Evolutionary conservation across 768 basidiomycete species (phyloP), one percentile per base, ranked within the genome.

Genomic region (Kwoniella bestiolae): DNA sequence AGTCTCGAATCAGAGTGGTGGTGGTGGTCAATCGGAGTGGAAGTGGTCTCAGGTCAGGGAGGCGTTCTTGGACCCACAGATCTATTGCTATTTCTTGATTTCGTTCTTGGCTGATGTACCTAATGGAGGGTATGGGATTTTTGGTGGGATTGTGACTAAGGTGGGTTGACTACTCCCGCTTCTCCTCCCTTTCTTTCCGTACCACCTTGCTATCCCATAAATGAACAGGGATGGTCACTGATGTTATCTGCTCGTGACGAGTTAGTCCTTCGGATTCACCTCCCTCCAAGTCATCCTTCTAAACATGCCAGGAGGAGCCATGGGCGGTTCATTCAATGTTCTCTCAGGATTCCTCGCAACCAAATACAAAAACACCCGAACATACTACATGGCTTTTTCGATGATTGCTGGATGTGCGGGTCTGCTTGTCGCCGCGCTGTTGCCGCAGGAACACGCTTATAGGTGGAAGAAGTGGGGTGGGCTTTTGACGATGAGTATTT

Each of bases 1-100:
- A 18, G 50, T 61, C n/a, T 51, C 51, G 55, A 74, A 74, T 63
- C 64, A 74, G 41, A 71, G 67, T 28, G 73, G 73, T 8, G 38
- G 38, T 14, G 38, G 38, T 14, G 38, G 38, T 41, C 38, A 41
- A 41, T 61, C 67, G 8, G 55, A 56, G 25, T 71, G 60, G 64
- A 71, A 71, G 56, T 64, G 60, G 67, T 28, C 21, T 16, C 73
- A 74, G 29, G 60, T 71, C 21, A 29, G 25, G 11, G 73, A 74
- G 49, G 66, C 65, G 6, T 59, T 74, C 47, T 31, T 66, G 32
- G 65, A 69, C 38, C 71, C 68, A 18, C 65, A 70, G 35, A 56
- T 51, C 1, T 70, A 64, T 60, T 38, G 25, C 32, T 21, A 29
- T n/a, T 56, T 56, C 32, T 4, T 56, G 18, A 35, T 21, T n/a